Conservation (phyloP, 176 grass and related monocot genomes). For the Juncus effusus region DNA sequence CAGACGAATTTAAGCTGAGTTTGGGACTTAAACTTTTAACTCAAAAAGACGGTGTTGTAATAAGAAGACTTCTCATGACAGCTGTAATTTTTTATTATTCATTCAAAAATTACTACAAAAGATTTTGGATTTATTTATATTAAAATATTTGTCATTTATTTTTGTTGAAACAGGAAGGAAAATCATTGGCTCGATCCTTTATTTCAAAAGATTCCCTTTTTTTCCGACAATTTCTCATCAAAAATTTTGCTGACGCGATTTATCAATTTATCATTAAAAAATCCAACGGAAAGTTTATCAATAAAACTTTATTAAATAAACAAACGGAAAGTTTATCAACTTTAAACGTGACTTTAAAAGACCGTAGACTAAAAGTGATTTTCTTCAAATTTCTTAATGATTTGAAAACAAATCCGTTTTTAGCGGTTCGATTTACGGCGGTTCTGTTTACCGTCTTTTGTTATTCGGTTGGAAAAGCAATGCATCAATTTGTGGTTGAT, state of each 20-base stretch:
- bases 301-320: slow-evolving; percentile 5
- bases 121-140: background rate
- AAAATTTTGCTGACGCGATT: slow-evolving; percentile 18
- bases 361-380: slow-evolving; percentile 15
- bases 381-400: slow-evolving; percentile 17
- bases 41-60: slow-evolving; percentile 35
- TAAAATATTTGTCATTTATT: background rate
- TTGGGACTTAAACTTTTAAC: slow-evolving; percentile 34
- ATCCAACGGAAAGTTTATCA: slow-evolving; percentile 3
- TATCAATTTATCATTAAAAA: slow-evolving; percentile 20
- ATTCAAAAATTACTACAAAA: slow-evolving; percentile 1
- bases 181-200: slow-evolving; percentile 23
- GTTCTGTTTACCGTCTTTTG: slow-evolving; percentile 9
- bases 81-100: slow-evolving; percentile 9
- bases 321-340: slow-evolving; percentile 13
- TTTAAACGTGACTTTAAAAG: background rate
- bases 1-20: slow-evolving; percentile 29
- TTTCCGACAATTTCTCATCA: slow-evolving; percentile 18
- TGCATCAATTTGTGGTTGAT: slow-evolving; percentile 24
- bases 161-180: slow-evolving; percentile 17
- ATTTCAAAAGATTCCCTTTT: slow-evolving; percentile 18
- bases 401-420: slow-evolving; percentile 1
- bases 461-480: slow-evolving; percentile 7
- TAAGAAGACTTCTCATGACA: slow-evolving; percentile 39
- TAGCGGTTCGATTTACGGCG: slow-evolving; percentile 1